Evolutionary conservation across 805 yeast genomes (phyloP), one percentile per base, ranked within the genome.

Genomic region (Candida jianshihensis): DNA sequence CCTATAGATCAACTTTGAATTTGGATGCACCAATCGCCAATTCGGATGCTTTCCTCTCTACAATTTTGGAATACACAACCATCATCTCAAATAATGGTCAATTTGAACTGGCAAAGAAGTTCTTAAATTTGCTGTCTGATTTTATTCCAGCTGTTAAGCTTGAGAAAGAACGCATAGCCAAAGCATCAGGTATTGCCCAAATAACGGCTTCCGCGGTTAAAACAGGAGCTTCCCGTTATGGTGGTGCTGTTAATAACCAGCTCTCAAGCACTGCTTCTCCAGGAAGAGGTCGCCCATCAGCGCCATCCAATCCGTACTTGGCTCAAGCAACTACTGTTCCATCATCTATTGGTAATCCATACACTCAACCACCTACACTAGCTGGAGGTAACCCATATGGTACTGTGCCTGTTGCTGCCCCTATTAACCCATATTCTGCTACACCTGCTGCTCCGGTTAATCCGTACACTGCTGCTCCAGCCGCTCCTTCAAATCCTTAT

Each of bases 21-120:
- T 48, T 39, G 26, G 57, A 54, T 22, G 51, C 57, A 0, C 49
- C 53, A 27, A 37, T 49, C 19, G 24, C 40, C 18, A 54, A 50
- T 25, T 26, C 40, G 33, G 59, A 62, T 44, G 45, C 56, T 43
- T 45, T 67, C 24, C 52, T 66, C 35, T 41, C 64, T 26, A 79
- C 81, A 3, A 76, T 85, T 42, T 68, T 86, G 45, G 97, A 92
- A 59, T 92, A 83, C 58, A 79, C 94, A 31, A 78, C 75, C 46
- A 65, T 82, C 41, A 78, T 88, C 38, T 81, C 95, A 4, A 77
- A 87, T 19, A 78, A 71, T 53, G 97, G 97, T 19, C 78, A 84
- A 44, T 79, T 86, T 48, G 94, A 81, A 9, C 64, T 90, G 46
- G 97, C 97, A 2, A 71, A 67, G 39, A 73, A 70, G 46, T 75